Conservation (phyloP, 2,329 filamentous ascomycete species). For the Calonectria multiphialidica region DNA sequence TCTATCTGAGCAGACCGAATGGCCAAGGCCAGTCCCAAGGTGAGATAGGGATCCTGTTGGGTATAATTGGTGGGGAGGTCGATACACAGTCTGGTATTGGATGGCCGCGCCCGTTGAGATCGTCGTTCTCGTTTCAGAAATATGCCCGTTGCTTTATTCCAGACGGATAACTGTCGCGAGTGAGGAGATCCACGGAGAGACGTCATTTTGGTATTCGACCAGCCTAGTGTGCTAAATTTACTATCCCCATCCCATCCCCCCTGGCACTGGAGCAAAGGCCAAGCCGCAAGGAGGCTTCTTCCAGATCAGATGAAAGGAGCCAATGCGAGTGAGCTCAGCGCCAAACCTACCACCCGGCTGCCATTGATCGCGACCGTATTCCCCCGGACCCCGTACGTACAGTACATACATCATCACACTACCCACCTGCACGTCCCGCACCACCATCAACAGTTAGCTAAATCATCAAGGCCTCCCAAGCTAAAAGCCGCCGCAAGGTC, state of each 20-base stretch:
- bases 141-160: constrained; percentile 15
- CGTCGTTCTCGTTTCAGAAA: constrained; percentile 22
- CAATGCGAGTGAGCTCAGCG: background rate
- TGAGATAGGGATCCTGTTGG: background rate
- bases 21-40: background rate
- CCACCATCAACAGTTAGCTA: background rate
- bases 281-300: background rate
- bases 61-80: constrained; percentile 3
- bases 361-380: background rate
- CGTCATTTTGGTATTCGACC: background rate
- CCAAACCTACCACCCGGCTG: background rate
- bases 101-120: constrained; percentile 6
- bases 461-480: background rate
- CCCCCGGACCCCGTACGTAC: background rate
- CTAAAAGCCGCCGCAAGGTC: background rate
- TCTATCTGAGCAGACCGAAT: background rate
- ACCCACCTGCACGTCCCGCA: background rate
- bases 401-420: constrained; percentile 6
- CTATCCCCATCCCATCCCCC: background rate
- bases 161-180: constrained; percentile 12
- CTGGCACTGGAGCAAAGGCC: background rate
- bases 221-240: constrained; percentile 2
- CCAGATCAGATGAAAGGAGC: background rate
- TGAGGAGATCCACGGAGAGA: background rate
- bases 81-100: background rate